Base-by-base conservation (phyloP, 2,329 filamentous ascomycete genomes). In the Thelonectria discophora region DNA sequence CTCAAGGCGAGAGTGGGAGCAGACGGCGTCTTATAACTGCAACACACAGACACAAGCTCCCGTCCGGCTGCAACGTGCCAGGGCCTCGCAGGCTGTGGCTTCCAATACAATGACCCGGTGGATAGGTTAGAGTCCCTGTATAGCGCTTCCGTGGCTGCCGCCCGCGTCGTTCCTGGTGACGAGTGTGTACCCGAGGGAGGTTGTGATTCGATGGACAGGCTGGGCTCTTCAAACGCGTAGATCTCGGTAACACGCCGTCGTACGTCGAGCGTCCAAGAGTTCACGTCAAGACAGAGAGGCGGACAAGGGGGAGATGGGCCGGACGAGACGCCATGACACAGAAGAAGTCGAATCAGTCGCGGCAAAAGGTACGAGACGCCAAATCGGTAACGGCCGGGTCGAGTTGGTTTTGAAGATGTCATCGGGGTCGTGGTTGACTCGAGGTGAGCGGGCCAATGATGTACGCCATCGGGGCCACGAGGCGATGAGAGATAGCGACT, bases 161-260 rank as follows among this genome's bases (percentile, higher is more conserved):
- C 45, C 51, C 48, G 47, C 52, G 52, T 12, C 37, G 42, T 48
- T 55, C 58, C 51, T 59, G 45, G 47, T 32, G 24, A n/a, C 13
- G 32, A 63, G 40, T 70, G 68, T 70, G 68, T 68, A 55, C 53
- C 49, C 39, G 54, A 58, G 51, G 40, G 21, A 50, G 47, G 24
- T 12, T 59, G 24, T 69, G 68, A 70, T 70, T 70, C 66, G 68
- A 66, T 54, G 37, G 24, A 21, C 30, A 2, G 15, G 24, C 15
- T 15, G 40, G 40, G 39, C 12, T 5, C 45, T 24, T 21, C 56
- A 20, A 39, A 27, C 12, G n/a, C 13, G 15, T 20, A n/a, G 54
- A 64, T 60, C 61, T 65, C 50, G 51, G 27, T 30, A 9, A 30
- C 27, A 30, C 12, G 34, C 34, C 15, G 60, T 53, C 53, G 37